These are phyloP conservation scores for Suillus cothurnatus DNA, from an alignment of 768 basidiomycete genomes.

Conservation along the genomic window DNA sequence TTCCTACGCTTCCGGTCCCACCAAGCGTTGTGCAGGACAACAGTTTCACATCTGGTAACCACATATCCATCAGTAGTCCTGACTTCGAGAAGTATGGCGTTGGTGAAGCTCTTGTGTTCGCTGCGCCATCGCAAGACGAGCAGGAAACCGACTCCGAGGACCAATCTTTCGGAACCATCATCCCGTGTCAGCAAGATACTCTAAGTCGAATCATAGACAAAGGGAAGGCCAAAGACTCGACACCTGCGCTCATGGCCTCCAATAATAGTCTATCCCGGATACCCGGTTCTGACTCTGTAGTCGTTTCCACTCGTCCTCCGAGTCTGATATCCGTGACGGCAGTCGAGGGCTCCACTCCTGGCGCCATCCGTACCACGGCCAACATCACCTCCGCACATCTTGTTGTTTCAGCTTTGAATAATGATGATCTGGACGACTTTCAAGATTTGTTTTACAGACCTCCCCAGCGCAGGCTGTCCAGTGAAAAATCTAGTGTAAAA, in stretches of 20 bases:
- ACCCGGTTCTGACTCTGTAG: neutral
- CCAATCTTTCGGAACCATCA: conserved; percentile 25
- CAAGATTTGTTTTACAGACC: conserved; percentile 75
- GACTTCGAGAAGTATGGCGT: conserved; percentile 56
- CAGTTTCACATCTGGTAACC: conserved; percentile 32
- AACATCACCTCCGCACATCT: conserved; percentile 42
- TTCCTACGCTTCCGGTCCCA: neutral
- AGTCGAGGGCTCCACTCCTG: neutral
- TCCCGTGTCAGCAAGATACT: conserved; percentile 16
- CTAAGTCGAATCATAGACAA: conserved; percentile 10
- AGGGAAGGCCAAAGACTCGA: neutral
- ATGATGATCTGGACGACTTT: conserved; percentile 73
- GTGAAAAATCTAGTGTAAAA: conserved; percentile 2
- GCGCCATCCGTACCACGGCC: conserved; percentile 15
- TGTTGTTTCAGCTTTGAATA: conserved; percentile 50
- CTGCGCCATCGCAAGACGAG: conserved; percentile 24
- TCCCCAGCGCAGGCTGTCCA: neutral
- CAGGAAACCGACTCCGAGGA: conserved; percentile 47
- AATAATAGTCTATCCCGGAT: neutral
- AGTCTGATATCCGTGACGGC: conserved; percentile 1
- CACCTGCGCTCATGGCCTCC: neutral
- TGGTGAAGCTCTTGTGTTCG: conserved; percentile 61
- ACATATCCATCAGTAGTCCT: conserved; percentile 29
- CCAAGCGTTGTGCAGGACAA: neutral
- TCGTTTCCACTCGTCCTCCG: neutral